Evolutionary conservation across 2,329 filamentous ascomycete species (phyloP).

Genomic region (Arthrobotrys musiformis): DNA sequence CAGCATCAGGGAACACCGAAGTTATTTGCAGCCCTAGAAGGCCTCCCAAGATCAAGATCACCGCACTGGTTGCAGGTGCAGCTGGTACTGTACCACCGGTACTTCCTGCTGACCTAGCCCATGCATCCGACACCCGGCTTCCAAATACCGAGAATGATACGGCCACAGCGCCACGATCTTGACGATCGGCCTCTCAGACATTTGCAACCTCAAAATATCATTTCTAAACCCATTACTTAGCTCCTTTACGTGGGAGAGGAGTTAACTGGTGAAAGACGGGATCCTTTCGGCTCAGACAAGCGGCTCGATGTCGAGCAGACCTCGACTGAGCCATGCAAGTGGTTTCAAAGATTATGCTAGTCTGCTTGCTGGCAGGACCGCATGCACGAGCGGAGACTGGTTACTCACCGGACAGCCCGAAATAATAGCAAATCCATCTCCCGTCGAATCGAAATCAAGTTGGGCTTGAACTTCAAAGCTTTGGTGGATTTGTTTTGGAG

Average conservation of each 20-base stretch:
- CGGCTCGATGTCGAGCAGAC: not conserved
- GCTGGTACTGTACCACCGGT: conserved; percentile 1
- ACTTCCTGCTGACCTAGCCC: conserved; percentile 12
- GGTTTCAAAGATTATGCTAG: conserved; percentile 1
- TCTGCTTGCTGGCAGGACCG: not conserved
- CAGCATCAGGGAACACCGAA: not conserved
- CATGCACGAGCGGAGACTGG: conserved; percentile 8
- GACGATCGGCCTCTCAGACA: conserved; percentile 2
- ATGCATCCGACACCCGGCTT: conserved; percentile 2
- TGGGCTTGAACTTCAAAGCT: not conserved
- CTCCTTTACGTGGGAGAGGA: not conserved
- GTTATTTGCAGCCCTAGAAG: conserved; percentile 1
- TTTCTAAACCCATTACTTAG: not conserved
- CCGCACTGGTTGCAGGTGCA: conserved; percentile 17
- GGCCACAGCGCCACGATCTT: conserved; percentile 24
- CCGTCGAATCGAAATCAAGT: not conserved
- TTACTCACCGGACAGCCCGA: not conserved
- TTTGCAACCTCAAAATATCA: not conserved
- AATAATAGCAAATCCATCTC: not conserved
- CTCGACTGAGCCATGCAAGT: not conserved
- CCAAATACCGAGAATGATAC: conserved; percentile 14
- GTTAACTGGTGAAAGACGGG: not conserved
- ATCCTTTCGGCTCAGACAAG: conserved; percentile 12
- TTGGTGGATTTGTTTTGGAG: conserved; percentile 2
- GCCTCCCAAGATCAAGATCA: not conserved